A percentile compares a stretch with the other conserved stretches of the same genome.
Conservation (phyloP, 495 filamentous ascomycete species). For the Xylaria scruposa region DNA sequence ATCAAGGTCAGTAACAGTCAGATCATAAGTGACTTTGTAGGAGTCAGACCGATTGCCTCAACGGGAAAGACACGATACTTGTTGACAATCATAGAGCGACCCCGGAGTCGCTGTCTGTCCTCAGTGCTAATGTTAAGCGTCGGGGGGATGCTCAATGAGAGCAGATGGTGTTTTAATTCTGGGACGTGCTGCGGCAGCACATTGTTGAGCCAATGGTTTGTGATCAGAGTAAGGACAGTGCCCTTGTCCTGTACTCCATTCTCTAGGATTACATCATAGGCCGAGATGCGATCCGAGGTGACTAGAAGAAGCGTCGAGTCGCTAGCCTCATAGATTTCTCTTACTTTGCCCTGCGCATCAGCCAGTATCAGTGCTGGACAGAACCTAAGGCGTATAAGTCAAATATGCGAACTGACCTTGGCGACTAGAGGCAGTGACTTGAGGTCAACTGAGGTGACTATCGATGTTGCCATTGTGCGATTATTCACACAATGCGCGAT, state of each 20-base stretch:
- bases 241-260: constrained; percentile 91
- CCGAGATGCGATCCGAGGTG: constrained; percentile 90
- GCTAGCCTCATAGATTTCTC: constrained; percentile 81
- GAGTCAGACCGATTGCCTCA: constrained; percentile 63
- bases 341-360: constrained; percentile 69
- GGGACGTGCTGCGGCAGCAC: constrained; percentile 71
- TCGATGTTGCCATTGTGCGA: constrained; percentile 21
- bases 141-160: constrained; percentile 70
- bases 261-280: constrained; percentile 89
- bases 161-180: constrained; percentile 74
- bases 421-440: constrained; percentile 24
- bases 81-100: constrained; percentile 83
- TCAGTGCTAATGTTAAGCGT: constrained; percentile 50
- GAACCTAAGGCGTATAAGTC: background rate
- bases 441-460: constrained; percentile 23
- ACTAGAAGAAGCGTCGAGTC: constrained; percentile 83
- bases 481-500: constrained; percentile 1
- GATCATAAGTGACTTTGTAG: background rate
- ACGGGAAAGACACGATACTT: constrained; percentile 82
- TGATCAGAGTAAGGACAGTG: constrained; percentile 80
- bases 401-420: constrained; percentile 21
- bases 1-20: constrained; percentile 6
- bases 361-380: constrained; percentile 2
- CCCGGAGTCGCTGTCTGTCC: constrained; percentile 62
- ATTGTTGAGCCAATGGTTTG: constrained; percentile 79